Percentiles rank a stretch among this genome's conserved stretches.
Evolutionary conservation across 78 protist species (phyloP).

Genomic region (Emiliania huxleyi): DNA sequence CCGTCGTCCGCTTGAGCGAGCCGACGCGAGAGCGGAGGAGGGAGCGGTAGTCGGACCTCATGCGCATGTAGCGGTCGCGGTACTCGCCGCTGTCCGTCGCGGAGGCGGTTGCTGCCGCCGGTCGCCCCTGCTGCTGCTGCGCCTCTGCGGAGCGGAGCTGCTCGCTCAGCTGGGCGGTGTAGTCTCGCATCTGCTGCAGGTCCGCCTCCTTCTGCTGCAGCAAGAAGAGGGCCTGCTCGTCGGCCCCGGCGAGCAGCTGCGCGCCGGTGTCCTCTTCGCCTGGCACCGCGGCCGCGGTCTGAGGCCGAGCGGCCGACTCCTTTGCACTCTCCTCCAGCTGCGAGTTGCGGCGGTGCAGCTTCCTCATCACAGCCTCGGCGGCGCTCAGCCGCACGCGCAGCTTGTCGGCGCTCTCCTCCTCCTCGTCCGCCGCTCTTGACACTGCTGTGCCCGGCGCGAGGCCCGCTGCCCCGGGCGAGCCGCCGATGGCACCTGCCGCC

Average conservation of each 20-base stretch:
- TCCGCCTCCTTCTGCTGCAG: constrained; percentile 19
- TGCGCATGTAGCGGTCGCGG: constrained; percentile 10
- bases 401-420: not conserved
- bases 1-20: not conserved
- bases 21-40: not conserved
- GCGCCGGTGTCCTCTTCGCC: not conserved
- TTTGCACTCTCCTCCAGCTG: not conserved
- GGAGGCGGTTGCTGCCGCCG: not conserved
- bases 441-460: not conserved
- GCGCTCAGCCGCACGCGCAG: not conserved
- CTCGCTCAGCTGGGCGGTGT: not conserved
- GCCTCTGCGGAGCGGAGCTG: not conserved
- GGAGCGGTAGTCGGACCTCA: not conserved
- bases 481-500: not conserved
- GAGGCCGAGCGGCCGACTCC: not conserved
- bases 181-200: not conserved
- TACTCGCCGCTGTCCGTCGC: too few relatives aligned
- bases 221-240: constrained; percentile 10
- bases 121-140: not conserved
- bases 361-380: constrained; percentile 10
- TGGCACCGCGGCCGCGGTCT: not conserved
- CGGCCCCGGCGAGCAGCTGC: too few relatives aligned
- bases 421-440: not conserved
- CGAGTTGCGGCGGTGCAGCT: not conserved
- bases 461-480: not conserved